phyloP scores from a whole-genome alignment of 306 rosid species.

The Gastrolobium bilobum region DNA sequence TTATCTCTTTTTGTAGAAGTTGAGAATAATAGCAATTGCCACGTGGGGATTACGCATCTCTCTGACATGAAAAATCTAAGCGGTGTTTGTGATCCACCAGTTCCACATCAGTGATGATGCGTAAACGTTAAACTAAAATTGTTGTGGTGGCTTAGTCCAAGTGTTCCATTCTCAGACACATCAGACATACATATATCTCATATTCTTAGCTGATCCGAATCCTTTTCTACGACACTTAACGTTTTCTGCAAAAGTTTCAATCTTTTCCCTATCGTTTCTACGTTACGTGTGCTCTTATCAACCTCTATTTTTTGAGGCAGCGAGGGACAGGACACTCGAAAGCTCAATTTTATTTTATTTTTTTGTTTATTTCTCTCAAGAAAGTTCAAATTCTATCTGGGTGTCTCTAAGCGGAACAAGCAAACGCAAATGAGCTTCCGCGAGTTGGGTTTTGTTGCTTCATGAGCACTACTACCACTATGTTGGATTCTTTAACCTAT shows the following conservation, averaged over 20 bases:
- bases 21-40: constrained; percentile 37
- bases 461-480: constrained; percentile 56
- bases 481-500: constrained; percentile 73
- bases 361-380: constrained; percentile 31
- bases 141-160: constrained; percentile 20
- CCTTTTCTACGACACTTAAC: constrained; percentile 34
- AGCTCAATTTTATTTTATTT: constrained; percentile 15
- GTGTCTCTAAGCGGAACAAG: constrained; percentile 42
- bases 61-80: constrained; percentile 41
- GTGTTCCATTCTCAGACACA: neutral
- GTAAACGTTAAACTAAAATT: neutral
- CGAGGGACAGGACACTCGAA: constrained; percentile 26
- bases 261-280: constrained; percentile 34
- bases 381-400: constrained; percentile 37
- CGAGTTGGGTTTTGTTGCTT: constrained; percentile 56
- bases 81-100: constrained; percentile 42
- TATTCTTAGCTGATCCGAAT: constrained; percentile 30
- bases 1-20: neutral
- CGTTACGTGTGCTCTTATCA: constrained; percentile 64
- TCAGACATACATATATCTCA: neutral
- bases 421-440: constrained; percentile 55
- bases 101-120: neutral
- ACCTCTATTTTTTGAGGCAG: constrained; percentile 56
- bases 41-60: constrained; percentile 53
- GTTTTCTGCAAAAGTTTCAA: constrained; percentile 15